A percentile compares a stretch with the other conserved stretches of the same genome.
phyloP scores from a whole-genome alignment of 1,284 basidiomycete genomes.

The Apiotrichum siamense region DNA sequence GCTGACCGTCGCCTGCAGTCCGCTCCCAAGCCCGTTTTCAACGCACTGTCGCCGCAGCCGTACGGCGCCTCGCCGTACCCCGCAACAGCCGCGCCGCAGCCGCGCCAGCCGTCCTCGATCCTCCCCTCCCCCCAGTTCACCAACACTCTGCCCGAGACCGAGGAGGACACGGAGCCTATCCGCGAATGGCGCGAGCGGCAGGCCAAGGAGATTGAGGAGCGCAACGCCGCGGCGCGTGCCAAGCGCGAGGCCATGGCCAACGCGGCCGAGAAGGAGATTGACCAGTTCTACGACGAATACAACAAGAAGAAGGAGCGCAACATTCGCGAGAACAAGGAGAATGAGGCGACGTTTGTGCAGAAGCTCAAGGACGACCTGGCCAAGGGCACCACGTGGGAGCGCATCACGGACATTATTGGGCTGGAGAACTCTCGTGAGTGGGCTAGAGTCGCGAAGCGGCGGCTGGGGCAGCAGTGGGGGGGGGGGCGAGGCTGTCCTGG shows the following conservation, averaged over 20 bases:
- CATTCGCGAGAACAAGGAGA: conserved; percentile 95
- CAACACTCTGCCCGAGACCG: conserved; percentile 46
- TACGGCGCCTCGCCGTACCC: conserved; percentile 46
- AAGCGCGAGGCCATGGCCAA: conserved; percentile 79
- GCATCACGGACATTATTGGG: conserved; percentile 80
- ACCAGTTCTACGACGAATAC: conserved; percentile 94
- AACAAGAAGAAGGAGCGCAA: conserved; percentile 84
- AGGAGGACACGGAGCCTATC: conserved; percentile 86
- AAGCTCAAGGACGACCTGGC: conserved; percentile 70
- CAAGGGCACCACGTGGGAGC: conserved; percentile 90
- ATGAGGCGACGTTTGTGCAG: conserved; percentile 75
- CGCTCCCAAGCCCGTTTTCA: conserved; percentile 40
- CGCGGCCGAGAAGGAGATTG: conserved; percentile 87
- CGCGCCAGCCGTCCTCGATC: conserved; percentile 57
- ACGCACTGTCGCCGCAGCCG: conserved; percentile 39
- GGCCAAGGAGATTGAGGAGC: conserved; percentile 71
- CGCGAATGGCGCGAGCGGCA: conserved; percentile 84
- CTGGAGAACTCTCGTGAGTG: conserved; percentile 76
- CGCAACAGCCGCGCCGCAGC: conserved; percentile 50
- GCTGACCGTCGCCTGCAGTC: too few species aligned
- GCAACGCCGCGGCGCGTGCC: conserved; percentile 70
- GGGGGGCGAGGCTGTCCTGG: too few species aligned
- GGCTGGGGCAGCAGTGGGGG: too few species aligned
- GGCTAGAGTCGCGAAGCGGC: too few species aligned
- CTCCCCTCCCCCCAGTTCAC: conserved; percentile 52